phyloP scores from a whole-genome alignment of 768 basidiomycete species.

The Russula brevipes region DNA sequence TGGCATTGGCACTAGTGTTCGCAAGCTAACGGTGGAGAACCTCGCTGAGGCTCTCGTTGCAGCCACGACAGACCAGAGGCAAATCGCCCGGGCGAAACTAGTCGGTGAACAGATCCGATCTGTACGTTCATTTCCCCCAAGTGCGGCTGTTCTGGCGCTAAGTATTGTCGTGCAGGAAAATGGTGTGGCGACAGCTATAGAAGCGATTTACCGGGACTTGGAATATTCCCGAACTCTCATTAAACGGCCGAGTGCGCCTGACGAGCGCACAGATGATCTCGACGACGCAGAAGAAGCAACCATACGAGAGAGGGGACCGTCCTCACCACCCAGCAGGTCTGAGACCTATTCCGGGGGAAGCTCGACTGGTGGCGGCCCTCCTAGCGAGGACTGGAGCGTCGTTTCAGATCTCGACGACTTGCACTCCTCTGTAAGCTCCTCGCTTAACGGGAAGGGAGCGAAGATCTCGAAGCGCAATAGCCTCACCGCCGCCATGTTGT shows the following conservation, averaged over 20 bases:
- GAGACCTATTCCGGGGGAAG: conserved; percentile 26
- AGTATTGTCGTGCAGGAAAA: conserved; percentile 58
- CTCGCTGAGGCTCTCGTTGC: conserved; percentile 71
- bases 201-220: conserved; percentile 92
- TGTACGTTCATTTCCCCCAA: conserved; percentile 40
- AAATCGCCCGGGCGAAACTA: conserved; percentile 77
- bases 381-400: conserved; percentile 85
- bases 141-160: background rate
- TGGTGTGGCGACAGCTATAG: conserved; percentile 89
- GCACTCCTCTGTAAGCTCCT: conserved; percentile 50
- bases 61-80: conserved; percentile 85
- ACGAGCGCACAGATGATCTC: conserved; percentile 25
- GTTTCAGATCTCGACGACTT: conserved; percentile 71
- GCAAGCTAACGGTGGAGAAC: conserved; percentile 76
- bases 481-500: conserved; percentile 25
- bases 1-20: conserved; percentile 82
- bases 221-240: conserved; percentile 90
- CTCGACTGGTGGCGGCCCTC: conserved; percentile 45
- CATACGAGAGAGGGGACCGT: conserved; percentile 28
- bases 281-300: conserved; percentile 36
- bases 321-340: conserved; percentile 24
- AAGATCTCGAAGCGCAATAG: conserved; percentile 43
- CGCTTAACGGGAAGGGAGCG: conserved; percentile 8
- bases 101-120: conserved; percentile 84
- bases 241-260: conserved; percentile 43